A percentile compares a stretch with the other conserved stretches of the same genome.
Conservation (phyloP, 768 basidiomycete species). For the Boletus sp. region DNA sequence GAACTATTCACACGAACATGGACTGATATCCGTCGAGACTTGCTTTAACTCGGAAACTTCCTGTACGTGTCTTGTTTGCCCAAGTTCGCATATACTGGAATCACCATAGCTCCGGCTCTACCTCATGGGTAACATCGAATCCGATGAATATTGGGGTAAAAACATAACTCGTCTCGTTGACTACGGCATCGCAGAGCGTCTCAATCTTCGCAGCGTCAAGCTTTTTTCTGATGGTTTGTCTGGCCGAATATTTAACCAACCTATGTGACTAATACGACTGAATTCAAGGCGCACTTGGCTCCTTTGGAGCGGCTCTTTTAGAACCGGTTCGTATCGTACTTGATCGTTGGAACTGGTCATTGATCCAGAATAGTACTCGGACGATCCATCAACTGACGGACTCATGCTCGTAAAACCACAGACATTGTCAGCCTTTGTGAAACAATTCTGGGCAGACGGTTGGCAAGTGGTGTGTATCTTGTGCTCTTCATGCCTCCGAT, state of each 20-base stretch:
- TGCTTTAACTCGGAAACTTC: conserved; percentile 65
- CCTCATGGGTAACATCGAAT: conserved; percentile 54
- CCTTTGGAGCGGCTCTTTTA: conserved; percentile 87
- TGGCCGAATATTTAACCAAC: background rate
- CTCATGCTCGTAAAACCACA: conserved; percentile 61
- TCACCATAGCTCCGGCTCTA: conserved; percentile 54
- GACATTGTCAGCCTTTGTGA: conserved; percentile 51
- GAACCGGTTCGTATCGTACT: conserved; percentile 43
- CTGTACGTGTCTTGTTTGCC: conserved; percentile 44
- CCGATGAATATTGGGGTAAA: conserved; percentile 65
- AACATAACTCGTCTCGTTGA: conserved; percentile 56
- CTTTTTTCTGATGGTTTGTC: conserved; percentile 69
- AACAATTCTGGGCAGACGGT: conserved; percentile 64
- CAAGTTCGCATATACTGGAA: background rate
- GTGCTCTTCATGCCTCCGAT: background rate
- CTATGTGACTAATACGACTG: conserved; percentile 3
- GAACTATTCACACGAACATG: background rate
- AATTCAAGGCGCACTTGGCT: conserved; percentile 75
- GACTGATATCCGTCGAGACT: conserved; percentile 43
- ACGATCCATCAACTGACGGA: conserved; percentile 70
- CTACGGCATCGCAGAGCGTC: conserved; percentile 51
- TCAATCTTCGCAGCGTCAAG: conserved; percentile 68
- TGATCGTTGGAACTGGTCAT: background rate
- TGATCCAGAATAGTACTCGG: conserved; percentile 52
- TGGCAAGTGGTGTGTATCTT: conserved; percentile 75